Evolutionary conservation across 108 stramenopile species (phyloP), one percentile per base, ranked within the genome.

Genomic region (Pseudonitzschia multiseries): DNA sequence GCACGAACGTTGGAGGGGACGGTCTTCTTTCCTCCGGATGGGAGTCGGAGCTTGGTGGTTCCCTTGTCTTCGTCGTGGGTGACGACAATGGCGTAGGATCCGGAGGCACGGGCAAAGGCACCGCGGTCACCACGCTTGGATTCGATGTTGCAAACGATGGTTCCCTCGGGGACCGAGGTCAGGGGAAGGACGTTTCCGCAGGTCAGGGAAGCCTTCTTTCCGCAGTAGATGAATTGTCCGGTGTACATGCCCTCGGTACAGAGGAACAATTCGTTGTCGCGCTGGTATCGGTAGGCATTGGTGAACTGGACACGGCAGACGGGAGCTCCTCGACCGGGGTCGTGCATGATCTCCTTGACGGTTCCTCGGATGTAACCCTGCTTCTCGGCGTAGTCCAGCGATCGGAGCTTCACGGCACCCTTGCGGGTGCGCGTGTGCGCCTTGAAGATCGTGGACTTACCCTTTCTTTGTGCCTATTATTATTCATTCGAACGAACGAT

Each of bases 221-320:
- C 99, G 78, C 95, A 96, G 96, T 97, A 99, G 71, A 99, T 87
- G 87, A 97, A 98, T 86, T 97, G 96, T 56, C 99, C 99, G 61
- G 96, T 92, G 96, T 99, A 98, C 94, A 98, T 95, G 76, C 99
- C 99, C 88, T 99, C 99, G 57, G 97, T 94, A 68, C 97, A 97
- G 46, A 96, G 73, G 80, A 99, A 83, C 46, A 98, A 87, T 83
- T 97, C 96, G 54, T 80, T 97, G 77, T 98, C 96, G 41, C 93
- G 77, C 84, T 97, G 91, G 96, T 86, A 98, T 71, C 93, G 90
- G 95, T 98, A 98, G 64, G 97, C 94, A 80, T 98, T 97, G 72
- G 93, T 79, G 93, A 99, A 99, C 73, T 97, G 97, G 44, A 99
- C 93, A 89, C 87, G 93, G 84, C 97, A 97, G 24, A 99, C 81